Conservation (phyloP, 257 asterid genomes). For the Petunia axillaris region DNA sequence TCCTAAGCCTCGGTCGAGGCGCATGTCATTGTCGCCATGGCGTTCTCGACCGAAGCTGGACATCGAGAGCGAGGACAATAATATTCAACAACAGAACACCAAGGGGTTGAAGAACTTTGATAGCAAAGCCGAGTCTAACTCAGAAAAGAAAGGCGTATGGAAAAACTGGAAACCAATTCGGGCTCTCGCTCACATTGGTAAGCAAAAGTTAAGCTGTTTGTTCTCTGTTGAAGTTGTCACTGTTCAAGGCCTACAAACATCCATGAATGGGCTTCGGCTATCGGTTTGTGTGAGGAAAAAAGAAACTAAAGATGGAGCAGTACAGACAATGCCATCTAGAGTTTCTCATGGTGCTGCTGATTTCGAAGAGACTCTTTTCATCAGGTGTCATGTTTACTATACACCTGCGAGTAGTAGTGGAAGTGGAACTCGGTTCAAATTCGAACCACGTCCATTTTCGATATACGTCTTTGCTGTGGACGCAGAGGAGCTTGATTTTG, state of each 20-base stretch:
- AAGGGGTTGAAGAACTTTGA: slow-evolving; percentile 35
- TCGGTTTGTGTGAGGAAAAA: slow-evolving; percentile 80
- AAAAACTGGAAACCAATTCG: slow-evolving; percentile 83
- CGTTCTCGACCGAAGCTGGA: slow-evolving; percentile 55
- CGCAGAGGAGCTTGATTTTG: slow-evolving; percentile 79
- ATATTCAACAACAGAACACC: slow-evolving; percentile 24
- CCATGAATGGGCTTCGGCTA: slow-evolving; percentile 91
- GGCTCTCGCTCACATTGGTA: slow-evolving; percentile 69
- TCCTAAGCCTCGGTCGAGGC: slow-evolving; percentile 68
- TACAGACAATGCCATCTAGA: slow-evolving; percentile 91
- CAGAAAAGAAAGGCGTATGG: slow-evolving; percentile 78
- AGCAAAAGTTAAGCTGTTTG: slow-evolving; percentile 88
- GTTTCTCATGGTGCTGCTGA: slow-evolving; percentile 85
- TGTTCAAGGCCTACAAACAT: slow-evolving; percentile 62
- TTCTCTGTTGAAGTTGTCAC: slow-evolving; percentile 85
- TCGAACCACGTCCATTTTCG: slow-evolving; percentile 80
- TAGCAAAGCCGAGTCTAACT: slow-evolving; percentile 32
- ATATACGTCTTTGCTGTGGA: slow-evolving; percentile 77
- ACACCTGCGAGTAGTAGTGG: slow-evolving; percentile 39
- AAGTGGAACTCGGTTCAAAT: slow-evolving; percentile 51
- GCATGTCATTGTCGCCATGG: slow-evolving; percentile 88
- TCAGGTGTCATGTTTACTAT: slow-evolving; percentile 81
- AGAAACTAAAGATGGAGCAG: slow-evolving; percentile 70
- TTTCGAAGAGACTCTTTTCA: slow-evolving; percentile 85
- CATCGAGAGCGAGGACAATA: slow-evolving; percentile 19